These are phyloP conservation scores for Diplocarpon mali DNA, from an alignment of 2,329 filamentous ascomycete species.

Conservation along the genomic window DNA sequence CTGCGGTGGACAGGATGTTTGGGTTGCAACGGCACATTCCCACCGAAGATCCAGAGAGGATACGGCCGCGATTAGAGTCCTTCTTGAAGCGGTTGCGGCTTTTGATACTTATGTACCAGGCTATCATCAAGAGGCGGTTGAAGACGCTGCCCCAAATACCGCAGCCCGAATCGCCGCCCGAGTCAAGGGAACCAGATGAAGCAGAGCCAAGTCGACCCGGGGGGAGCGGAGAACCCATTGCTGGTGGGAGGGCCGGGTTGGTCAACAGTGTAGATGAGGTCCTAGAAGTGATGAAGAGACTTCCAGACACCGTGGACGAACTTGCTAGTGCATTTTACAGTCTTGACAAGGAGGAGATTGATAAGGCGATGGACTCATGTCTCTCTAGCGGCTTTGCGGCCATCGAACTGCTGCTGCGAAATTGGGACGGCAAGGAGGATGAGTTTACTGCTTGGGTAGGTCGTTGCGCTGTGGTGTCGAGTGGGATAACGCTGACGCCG, in stretches of 20 bases:
- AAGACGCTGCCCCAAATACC: conserved; percentile 43
- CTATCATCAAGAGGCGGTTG: conserved; percentile 57
- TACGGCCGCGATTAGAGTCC: conserved; percentile 54
- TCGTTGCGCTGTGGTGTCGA: background rate
- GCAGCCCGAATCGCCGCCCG: conserved; percentile 23
- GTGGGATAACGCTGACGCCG: conserved; percentile 1
- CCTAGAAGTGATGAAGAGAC: conserved; percentile 41
- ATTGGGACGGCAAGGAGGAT: conserved; percentile 57
- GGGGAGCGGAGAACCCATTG: background rate
- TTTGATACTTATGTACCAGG: conserved; percentile 56
- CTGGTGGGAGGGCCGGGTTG: background rate
- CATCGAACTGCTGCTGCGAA: conserved; percentile 42
- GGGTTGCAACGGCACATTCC: conserved; percentile 50
- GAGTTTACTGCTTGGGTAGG: conserved; percentile 65
- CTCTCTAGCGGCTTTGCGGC: conserved; percentile 47
- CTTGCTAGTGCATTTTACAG: conserved; percentile 65
- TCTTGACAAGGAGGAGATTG: conserved; percentile 47
- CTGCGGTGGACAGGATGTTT: conserved; percentile 59
- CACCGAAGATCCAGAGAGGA: conserved; percentile 47
- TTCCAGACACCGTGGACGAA: conserved; percentile 61
- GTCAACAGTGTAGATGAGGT: conserved; percentile 42
- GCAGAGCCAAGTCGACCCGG: background rate
- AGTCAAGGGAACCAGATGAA: background rate
- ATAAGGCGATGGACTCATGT: conserved; percentile 45
- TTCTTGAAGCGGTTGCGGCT: conserved; percentile 56